A percentile compares a stretch with the other conserved stretches of the same genome.
Conservation (phyloP, 306 rosid genomes). For the Calophaca sinica region DNA sequence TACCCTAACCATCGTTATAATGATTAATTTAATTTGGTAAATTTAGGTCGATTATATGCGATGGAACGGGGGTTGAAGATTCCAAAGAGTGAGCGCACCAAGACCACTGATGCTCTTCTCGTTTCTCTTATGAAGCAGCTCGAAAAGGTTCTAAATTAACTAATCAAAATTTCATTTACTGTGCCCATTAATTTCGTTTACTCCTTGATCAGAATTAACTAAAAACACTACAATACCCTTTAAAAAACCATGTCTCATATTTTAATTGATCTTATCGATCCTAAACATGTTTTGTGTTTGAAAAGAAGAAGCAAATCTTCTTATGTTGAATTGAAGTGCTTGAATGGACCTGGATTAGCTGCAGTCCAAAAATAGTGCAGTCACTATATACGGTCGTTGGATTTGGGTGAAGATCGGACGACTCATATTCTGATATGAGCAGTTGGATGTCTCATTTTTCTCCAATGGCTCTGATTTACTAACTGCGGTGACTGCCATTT, state of each 20-base stretch:
- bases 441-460: background rate
- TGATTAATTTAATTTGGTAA: background rate
- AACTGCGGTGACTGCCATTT: background rate
- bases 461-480: background rate
- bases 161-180: background rate
- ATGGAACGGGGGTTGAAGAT: conserved; percentile 97
- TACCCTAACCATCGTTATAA: background rate
- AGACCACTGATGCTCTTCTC: conserved; percentile 89
- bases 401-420: background rate
- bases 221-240: background rate
- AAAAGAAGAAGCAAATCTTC: background rate
- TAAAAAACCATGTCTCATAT: background rate
- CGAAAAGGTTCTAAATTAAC: conserved; percentile 68
- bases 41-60: conserved; percentile 92
- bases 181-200: background rate
- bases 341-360: background rate
- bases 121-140: conserved; percentile 98
- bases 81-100: conserved; percentile 89
- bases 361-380: too few species aligned
- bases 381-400: background rate
- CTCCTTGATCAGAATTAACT: conserved; percentile 20
- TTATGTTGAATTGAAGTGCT: background rate
- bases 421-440: background rate
- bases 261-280: conserved; percentile 13
- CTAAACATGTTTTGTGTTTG: conserved; percentile 1